phyloP scores from a whole-genome alignment of 2,329 filamentous ascomycete species.

The Myotisia sp. region DNA sequence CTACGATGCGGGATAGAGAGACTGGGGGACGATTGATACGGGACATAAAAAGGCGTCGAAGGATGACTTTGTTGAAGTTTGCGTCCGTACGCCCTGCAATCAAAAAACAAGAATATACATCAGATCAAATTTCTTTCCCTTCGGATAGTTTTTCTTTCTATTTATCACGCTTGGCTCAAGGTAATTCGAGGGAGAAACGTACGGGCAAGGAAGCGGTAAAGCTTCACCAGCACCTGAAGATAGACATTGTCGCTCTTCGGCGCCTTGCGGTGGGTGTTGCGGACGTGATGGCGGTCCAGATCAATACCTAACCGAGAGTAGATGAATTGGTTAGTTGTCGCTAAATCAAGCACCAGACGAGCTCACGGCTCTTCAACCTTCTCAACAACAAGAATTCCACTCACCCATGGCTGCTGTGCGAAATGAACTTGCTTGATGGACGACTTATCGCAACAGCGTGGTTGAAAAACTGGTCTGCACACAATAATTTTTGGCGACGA shows the following conservation, averaged over 20 bases:
- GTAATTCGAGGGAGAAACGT: slow-evolving; percentile 35
- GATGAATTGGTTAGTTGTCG: not conserved
- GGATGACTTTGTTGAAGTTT: slow-evolving; percentile 96
- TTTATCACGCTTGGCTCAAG: slow-evolving; percentile 8
- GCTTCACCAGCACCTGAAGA: slow-evolving; percentile 93
- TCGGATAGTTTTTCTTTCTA: slow-evolving; percentile 8
- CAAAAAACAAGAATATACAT: slow-evolving; percentile 7
- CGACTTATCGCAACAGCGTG: slow-evolving; percentile 9
- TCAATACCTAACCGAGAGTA: slow-evolving; percentile 34
- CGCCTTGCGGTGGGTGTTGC: slow-evolving; percentile 67
- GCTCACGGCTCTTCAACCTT: not conserved
- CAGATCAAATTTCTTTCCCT: no score
- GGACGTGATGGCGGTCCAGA: slow-evolving; percentile 49
- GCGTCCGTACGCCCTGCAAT: slow-evolving; percentile 76
- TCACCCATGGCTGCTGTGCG: slow-evolving; percentile 33
- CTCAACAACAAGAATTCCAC: slow-evolving; percentile 10
- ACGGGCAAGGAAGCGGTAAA: slow-evolving; percentile 94
- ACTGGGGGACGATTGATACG: slow-evolving; percentile 95
- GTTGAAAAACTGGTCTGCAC: slow-evolving; percentile 7
- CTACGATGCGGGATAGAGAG: slow-evolving; percentile 78
- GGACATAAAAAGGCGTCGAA: slow-evolving; percentile 95
- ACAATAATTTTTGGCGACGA: slow-evolving; percentile 5
- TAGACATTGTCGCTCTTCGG: slow-evolving; percentile 98
- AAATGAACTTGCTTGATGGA: slow-evolving; percentile 11
- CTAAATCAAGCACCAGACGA: not conserved